Conservation (phyloP, 805 yeast genomes). For the Candida coleopterorum region DNA sequence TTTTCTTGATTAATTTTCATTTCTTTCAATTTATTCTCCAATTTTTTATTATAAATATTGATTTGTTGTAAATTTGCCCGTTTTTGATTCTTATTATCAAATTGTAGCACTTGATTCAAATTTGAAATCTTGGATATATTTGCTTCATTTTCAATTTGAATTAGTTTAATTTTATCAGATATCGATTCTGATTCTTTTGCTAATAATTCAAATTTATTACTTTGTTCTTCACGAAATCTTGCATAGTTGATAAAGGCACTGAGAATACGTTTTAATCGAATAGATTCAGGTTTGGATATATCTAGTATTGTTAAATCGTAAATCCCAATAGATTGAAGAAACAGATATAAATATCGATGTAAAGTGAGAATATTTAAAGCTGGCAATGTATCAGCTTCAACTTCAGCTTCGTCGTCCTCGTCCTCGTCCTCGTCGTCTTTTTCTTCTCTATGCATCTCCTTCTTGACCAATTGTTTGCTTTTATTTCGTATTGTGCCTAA, state of each 20-base stretch:
- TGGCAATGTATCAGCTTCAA: slow-evolving; percentile 18
- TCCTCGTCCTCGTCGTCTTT: slow-evolving; percentile 10
- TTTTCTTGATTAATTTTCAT: slow-evolving; percentile 60
- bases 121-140: slow-evolving; percentile 31
- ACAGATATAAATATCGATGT: slow-evolving; percentile 55
- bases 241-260: slow-evolving; percentile 87
- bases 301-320: slow-evolving; percentile 74
- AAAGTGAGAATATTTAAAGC: slow-evolving; percentile 50
- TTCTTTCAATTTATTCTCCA: slow-evolving; percentile 59
- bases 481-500: slow-evolving; percentile 14
- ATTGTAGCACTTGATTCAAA: slow-evolving; percentile 29
- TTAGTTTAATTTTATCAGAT: slow-evolving; percentile 34
- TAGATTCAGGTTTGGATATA: slow-evolving; percentile 71
- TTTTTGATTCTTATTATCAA: slow-evolving; percentile 14
- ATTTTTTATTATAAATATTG: slow-evolving; percentile 43
- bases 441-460: slow-evolving; percentile 5
- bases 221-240: slow-evolving; percentile 72
- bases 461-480: slow-evolving; percentile 2
- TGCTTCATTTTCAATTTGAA: slow-evolving; percentile 32
- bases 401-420: slow-evolving; percentile 13
- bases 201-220: slow-evolving; percentile 62
- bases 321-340: slow-evolving; percentile 69
- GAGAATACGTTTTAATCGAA: slow-evolving; percentile 56
- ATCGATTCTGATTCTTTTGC: slow-evolving; percentile 33
- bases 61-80: slow-evolving; percentile 36